Evolutionary conservation across 495 filamentous ascomycete genomes (phyloP).

Genomic region (Xylaria palmicola): DNA sequence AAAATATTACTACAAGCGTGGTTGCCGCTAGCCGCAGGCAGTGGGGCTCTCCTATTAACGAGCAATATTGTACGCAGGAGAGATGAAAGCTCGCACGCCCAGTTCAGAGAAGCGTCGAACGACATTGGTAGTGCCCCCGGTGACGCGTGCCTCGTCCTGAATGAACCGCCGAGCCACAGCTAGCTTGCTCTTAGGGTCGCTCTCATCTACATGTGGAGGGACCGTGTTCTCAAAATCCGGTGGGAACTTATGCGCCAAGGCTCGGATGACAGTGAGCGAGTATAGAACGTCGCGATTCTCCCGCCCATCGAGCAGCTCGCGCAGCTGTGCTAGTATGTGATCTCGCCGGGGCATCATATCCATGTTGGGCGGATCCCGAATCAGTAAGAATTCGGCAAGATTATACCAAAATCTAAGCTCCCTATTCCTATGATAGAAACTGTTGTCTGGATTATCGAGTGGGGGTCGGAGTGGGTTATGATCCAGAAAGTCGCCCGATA

Average conservation of each 20-base stretch:
- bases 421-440: slow-evolving; percentile 55
- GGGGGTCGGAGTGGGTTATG: slow-evolving; percentile 55
- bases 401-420: slow-evolving; percentile 80
- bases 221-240: slow-evolving; percentile 59
- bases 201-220: slow-evolving; percentile 64
- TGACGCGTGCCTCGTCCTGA: slow-evolving; percentile 65
- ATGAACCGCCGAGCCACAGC: slow-evolving; percentile 81
- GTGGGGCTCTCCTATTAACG: slow-evolving; percentile 19
- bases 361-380: slow-evolving; percentile 51
- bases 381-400: slow-evolving; percentile 68
- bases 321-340: slow-evolving; percentile 58
- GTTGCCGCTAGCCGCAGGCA: neutral
- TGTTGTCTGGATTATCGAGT: slow-evolving; percentile 36
- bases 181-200: slow-evolving; percentile 69
- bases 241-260: slow-evolving; percentile 67
- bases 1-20: slow-evolving; percentile 6
- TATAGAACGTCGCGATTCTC: slow-evolving; percentile 94
- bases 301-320: slow-evolving; percentile 67
- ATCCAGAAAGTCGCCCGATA: slow-evolving; percentile 65
- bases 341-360: slow-evolving; percentile 61
- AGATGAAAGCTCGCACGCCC: slow-evolving; percentile 51
- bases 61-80: slow-evolving; percentile 38
- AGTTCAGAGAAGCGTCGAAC: slow-evolving; percentile 75
- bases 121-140: slow-evolving; percentile 74
- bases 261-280: slow-evolving; percentile 76